These are phyloP conservation scores for Vaccinium vitisidaea DNA, from an alignment of 148 eudicot genomes.

Conservation along the genomic window DNA sequence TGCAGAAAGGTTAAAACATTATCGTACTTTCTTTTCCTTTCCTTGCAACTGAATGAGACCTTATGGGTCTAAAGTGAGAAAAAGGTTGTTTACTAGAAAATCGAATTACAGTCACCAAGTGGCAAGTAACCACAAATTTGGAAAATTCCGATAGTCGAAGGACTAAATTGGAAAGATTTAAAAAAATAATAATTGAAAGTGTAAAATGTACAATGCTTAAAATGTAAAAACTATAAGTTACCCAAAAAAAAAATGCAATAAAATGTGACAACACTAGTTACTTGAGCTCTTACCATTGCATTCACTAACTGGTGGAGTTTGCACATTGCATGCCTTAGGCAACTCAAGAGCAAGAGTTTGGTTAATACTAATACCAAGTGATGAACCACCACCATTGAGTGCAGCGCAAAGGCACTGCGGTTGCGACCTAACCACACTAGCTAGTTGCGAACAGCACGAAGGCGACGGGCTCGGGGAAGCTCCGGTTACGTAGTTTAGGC, in stretches of 20 bases:
- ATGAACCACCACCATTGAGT: conserved; percentile 9
- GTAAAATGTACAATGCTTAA: neutral
- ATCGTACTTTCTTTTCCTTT: too few relatives aligned
- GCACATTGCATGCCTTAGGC: conserved; percentile 18
- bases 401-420: conserved; percentile 10
- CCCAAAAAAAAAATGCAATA: neutral
- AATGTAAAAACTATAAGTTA: neutral
- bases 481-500: conserved; percentile 14
- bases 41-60: too few relatives aligned
- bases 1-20: too few relatives aligned
- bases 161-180: too few relatives aligned
- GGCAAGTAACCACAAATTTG: neutral
- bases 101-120: neutral
- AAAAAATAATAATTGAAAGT: neutral
- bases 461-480: conserved; percentile 10
- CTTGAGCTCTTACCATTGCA: conserved; percentile 14
- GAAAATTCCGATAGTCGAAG: neutral
- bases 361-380: neutral
- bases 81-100: neutral
- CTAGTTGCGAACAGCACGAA: conserved; percentile 18
- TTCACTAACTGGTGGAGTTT: conserved; percentile 17
- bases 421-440: conserved; percentile 7
- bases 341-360: conserved; percentile 14
- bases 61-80: neutral
- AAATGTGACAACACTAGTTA: neutral